phyloP scores from a whole-genome alignment of 352 stramenopile species.

The Pythium phragmiticola region DNA sequence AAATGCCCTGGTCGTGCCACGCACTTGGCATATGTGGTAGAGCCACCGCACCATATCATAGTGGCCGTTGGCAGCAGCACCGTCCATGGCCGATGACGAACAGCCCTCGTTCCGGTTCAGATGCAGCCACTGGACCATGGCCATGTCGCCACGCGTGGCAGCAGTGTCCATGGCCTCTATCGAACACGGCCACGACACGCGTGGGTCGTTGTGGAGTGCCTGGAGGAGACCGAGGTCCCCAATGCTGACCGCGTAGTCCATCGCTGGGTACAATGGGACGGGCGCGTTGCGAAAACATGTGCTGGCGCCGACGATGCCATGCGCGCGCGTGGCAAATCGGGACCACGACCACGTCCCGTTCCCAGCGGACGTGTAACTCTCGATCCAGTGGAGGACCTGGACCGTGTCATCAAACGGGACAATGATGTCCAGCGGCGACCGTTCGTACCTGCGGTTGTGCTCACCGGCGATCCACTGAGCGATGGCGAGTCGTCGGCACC shows the following conservation, averaged over 20 bases:
- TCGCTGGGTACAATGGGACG: slow-evolving; percentile 3
- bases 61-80: slow-evolving; percentile 6
- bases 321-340: neutral
- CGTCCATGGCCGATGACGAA: neutral
- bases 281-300: neutral
- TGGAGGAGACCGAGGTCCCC: slow-evolving; percentile 9
- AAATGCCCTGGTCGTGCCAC: slow-evolving; percentile 2
- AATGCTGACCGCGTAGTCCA: slow-evolving; percentile 7
- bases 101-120: slow-evolving; percentile 16
- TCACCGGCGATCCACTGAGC: slow-evolving; percentile 4
- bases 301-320: neutral
- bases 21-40: slow-evolving; percentile 8
- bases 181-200: slow-evolving; percentile 9
- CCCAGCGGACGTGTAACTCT: neutral
- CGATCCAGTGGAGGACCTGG: slow-evolving; percentile 9
- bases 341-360: neutral
- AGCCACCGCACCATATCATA: slow-evolving; percentile 14
- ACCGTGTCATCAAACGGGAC: neutral
- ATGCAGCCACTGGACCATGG: slow-evolving; percentile 19
- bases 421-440: neutral
- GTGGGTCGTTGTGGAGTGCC: neutral
- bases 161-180: slow-evolving; percentile 16
- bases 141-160: slow-evolving; percentile 10
- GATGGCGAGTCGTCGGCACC: neutral
- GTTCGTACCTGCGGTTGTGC: neutral